Conservation (phyloP, 2,329 filamentous ascomycete species). For the Curvularia sp. region DNA sequence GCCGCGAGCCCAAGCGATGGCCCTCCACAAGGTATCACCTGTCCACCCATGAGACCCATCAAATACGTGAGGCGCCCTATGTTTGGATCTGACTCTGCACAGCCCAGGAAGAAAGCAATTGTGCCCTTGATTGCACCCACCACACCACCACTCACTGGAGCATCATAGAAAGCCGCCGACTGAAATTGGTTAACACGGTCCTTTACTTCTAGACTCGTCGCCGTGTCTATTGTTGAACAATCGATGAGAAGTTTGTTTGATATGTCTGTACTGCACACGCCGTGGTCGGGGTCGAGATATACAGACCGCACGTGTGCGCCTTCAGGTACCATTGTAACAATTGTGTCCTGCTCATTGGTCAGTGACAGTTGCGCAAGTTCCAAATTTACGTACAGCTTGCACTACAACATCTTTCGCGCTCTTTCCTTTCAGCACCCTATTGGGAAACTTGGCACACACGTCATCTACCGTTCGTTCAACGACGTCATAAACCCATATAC, state of each 20-base stretch:
- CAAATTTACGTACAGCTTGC: conserved; percentile 52
- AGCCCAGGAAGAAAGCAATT: conserved; percentile 64
- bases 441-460: conserved; percentile 51
- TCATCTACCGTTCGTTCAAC: conserved; percentile 53
- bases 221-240: conserved; percentile 64
- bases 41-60: conserved; percentile 60
- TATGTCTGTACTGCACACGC: conserved; percentile 53
- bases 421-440: conserved; percentile 48
- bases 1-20: conserved; percentile 64
- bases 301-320: conserved; percentile 60
- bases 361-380: not conserved
- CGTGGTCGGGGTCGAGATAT: conserved; percentile 56
- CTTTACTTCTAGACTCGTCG: conserved; percentile 57
- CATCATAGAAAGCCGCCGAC: conserved; percentile 59
- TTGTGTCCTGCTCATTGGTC: conserved; percentile 51
- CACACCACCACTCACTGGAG: conserved; percentile 61
- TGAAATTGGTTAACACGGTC: conserved; percentile 51
- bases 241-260: conserved; percentile 59
- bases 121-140: conserved; percentile 61
- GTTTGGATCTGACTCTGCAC: conserved; percentile 55
- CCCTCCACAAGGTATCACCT: conserved; percentile 63
- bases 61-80: conserved; percentile 54
- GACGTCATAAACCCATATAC: conserved; percentile 60
- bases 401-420: conserved; percentile 59
- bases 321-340: conserved; percentile 63